phyloP scores from a whole-genome alignment of 345 rosid genomes.

The Eucalyptus guilfoylei region DNA sequence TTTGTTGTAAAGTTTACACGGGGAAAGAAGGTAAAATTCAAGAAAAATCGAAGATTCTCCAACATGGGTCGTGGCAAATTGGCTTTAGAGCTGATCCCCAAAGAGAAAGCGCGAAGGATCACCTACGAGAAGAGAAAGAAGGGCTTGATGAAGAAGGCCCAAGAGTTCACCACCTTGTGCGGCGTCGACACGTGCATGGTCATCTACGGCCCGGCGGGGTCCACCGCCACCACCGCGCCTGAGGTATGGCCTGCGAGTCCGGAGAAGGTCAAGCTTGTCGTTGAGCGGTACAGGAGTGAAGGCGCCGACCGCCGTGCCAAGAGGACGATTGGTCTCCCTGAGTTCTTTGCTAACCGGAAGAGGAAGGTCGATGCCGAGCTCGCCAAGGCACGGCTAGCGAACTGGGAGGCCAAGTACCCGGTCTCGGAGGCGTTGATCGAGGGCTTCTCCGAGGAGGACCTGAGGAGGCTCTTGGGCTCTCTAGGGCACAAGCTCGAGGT shows the following conservation, averaged over 20 bases:
- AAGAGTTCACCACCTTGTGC: conserved; percentile 16
- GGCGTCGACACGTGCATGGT: conserved; percentile 16
- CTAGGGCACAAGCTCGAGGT: neutral
- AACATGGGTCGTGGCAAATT: conserved; percentile 24
- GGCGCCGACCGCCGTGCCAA: neutral
- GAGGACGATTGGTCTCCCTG: neutral
- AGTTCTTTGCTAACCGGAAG: neutral
- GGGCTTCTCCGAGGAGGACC: neutral
- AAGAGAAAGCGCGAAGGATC: conserved; percentile 11
- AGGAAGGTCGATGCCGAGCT: conserved; percentile 3
- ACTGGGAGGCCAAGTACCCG: conserved; percentile 1
- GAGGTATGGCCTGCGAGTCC: conserved; percentile 7
- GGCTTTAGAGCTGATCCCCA: conserved; percentile 7
- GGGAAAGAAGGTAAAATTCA: neutral
- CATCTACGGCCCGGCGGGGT: neutral
- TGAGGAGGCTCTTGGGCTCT: neutral
- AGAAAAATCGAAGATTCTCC: neutral
- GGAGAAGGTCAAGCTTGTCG: neutral
- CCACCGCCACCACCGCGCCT: neutral
- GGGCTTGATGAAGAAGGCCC: conserved; percentile 18
- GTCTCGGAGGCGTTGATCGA: neutral
- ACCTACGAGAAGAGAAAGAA: conserved; percentile 16
- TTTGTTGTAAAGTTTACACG: neutral
- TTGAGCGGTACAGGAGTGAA: neutral
- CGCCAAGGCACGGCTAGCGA: neutral